Conservation (phyloP, 1,284 basidiomycete genomes). For the Thecaphora frezii region DNA sequence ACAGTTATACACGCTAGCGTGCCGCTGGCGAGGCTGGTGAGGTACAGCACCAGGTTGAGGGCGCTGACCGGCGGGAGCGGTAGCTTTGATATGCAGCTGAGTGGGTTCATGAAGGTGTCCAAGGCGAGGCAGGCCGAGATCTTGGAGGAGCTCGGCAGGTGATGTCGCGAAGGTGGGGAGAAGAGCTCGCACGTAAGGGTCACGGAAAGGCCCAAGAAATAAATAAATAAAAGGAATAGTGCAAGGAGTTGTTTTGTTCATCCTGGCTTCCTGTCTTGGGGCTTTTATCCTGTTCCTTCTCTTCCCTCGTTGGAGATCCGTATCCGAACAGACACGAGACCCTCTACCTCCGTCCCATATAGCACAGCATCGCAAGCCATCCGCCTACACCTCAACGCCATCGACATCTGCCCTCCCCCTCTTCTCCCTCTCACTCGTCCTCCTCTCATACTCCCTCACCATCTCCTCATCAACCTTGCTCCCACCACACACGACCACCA, state of each 20-base stretch:
- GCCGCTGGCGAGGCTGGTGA: constrained; percentile 76
- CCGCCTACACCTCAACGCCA: not conserved
- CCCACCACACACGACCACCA: constrained; percentile 54
- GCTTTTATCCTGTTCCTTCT: too few species aligned
- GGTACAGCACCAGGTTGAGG: constrained; percentile 75
- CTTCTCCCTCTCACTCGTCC: constrained; percentile 4
- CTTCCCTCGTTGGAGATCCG: too few species aligned
- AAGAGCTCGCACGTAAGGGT: too few species aligned
- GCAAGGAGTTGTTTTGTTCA: too few species aligned
- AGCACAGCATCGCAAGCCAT: too few species aligned
- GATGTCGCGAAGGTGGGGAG: constrained; percentile 1
- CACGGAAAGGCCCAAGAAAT: too few species aligned
- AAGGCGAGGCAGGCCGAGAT: constrained; percentile 41
- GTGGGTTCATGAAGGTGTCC: constrained; percentile 68
- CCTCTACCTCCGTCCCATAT: not conserved
- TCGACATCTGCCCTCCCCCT: constrained; percentile 13
- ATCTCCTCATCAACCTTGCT: constrained; percentile 19
- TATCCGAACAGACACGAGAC: too few species aligned
- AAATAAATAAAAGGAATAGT: too few species aligned
- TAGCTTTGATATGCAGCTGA: constrained; percentile 73
- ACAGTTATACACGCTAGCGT: constrained; percentile 63
- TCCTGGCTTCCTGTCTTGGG: too few species aligned
- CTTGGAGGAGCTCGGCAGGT: constrained; percentile 42
- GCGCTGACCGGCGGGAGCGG: constrained; percentile 81
- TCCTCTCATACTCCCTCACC: constrained; percentile 11